These are phyloP conservation scores for Paramarasmius palmivorus DNA, from an alignment of 1,284 basidiomycete genomes.

Conservation along the genomic window DNA sequence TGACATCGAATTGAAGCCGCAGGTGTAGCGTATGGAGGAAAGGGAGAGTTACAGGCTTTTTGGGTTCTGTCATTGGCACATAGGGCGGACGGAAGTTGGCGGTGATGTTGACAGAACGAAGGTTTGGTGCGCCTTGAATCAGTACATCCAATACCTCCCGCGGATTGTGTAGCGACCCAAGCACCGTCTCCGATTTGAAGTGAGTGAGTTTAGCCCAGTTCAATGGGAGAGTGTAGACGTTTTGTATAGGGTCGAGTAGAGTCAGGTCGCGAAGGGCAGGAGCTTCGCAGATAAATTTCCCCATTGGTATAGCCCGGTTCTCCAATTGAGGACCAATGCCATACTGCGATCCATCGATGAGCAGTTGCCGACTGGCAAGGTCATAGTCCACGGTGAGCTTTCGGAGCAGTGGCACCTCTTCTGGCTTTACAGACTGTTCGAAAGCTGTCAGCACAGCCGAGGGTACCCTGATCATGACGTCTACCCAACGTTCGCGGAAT, in stretches of 20 bases:
- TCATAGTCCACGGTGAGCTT: background rate
- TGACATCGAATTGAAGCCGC: background rate
- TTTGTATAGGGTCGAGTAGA: conserved; percentile 1
- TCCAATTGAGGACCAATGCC: background rate
- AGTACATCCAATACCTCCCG: background rate
- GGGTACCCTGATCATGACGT: background rate
- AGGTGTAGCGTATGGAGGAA: background rate
- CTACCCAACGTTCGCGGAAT: background rate
- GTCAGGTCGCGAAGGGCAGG: background rate
- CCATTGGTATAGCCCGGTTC: background rate
- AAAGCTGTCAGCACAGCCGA: background rate
- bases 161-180: background rate
- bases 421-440: background rate
- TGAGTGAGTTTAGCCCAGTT: conserved; percentile 3
- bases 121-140: background rate
- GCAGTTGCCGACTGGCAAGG: background rate
- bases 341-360: background rate
- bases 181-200: conserved; percentile 2
- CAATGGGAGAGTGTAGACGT: background rate
- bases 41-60: background rate
- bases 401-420: background rate
- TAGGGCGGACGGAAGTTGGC: background rate
- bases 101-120: background rate
- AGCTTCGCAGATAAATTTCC: background rate
- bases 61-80: background rate